A percentile compares a stretch with the other conserved stretches of the same genome.
phyloP scores from a whole-genome alignment of 1,284 basidiomycete species.

The Stygiomarasmius scandens region DNA sequence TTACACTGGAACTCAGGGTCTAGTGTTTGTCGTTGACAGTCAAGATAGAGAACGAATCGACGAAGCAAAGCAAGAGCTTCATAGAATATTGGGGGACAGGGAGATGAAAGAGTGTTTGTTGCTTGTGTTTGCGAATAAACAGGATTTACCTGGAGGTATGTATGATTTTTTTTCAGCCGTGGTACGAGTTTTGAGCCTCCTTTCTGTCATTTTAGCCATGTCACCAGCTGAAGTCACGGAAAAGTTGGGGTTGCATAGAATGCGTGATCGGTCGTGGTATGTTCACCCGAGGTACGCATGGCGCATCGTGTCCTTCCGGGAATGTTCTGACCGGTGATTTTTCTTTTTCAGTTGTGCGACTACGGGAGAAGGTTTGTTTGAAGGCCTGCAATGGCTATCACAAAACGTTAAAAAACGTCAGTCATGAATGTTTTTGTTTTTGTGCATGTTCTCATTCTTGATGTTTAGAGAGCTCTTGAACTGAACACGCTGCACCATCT shows the following conservation, averaged over 20 bases:
- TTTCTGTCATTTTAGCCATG: conserved; percentile 80
- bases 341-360: conserved; percentile 77
- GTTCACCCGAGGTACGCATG: conserved; percentile 88
- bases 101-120: conserved; percentile 98
- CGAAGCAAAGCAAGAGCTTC: conserved; percentile 95
- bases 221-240: conserved; percentile 98
- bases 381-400: conserved; percentile 94
- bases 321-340: conserved; percentile 1
- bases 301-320: neutral
- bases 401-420: conserved; percentile 94
- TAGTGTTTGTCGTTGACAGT: conserved; percentile 94
- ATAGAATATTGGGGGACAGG: conserved; percentile 94
- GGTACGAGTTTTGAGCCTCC: conserved; percentile 15
- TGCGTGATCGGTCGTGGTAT: conserved; percentile 99
- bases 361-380: conserved; percentile 93
- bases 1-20: conserved; percentile 98
- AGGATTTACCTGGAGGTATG: conserved; percentile 95
- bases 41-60: conserved; percentile 95
- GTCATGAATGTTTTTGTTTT: conserved; percentile 44
- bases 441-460: conserved; percentile 33
- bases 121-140: conserved; percentile 99
- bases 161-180: conserved; percentile 20
- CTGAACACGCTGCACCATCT: conserved; percentile 27
- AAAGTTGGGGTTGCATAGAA: conserved; percentile 91
- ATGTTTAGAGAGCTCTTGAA: conserved; percentile 22